A percentile compares a stretch with the other conserved stretches of the same genome.
Conservation (phyloP, 1,284 basidiomycete genomes). For the Phaffia rhodozyma region DNA sequence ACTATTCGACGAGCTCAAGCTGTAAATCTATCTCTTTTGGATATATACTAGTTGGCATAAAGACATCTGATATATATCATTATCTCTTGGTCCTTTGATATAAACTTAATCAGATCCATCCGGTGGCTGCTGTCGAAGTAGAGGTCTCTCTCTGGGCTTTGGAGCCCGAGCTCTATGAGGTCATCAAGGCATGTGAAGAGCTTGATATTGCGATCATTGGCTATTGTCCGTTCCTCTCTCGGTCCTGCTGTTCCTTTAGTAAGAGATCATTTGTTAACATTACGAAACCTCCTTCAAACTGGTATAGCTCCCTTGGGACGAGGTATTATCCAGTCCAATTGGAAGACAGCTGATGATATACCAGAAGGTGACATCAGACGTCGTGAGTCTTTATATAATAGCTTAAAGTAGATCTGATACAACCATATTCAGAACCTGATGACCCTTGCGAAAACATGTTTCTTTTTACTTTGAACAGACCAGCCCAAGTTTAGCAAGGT, state of each 20-base stretch:
- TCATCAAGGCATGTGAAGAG: constrained; percentile 36
- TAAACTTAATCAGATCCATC: constrained; percentile 34
- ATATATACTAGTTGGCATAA: too few relatives aligned
- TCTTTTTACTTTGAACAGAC: constrained; percentile 19
- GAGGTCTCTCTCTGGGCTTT: constrained; percentile 45
- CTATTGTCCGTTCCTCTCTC: constrained; percentile 36
- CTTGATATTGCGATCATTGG: constrained; percentile 44
- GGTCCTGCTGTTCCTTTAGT: background rate
- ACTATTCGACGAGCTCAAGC: constrained; percentile 20
- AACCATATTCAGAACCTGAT: background rate
- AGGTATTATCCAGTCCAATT: constrained; percentile 47
- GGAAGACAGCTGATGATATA: constrained; percentile 43
- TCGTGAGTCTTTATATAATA: background rate
- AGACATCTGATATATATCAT: background rate
- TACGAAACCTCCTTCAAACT: background rate
- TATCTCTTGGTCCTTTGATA: constrained; percentile 8
- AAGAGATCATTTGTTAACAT: background rate
- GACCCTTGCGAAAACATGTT: constrained; percentile 25
- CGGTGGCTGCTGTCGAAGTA: constrained; percentile 44
- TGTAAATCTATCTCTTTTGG: constrained; percentile 6
- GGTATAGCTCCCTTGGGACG: constrained; percentile 43
- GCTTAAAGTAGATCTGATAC: too few relatives aligned
- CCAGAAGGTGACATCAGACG: constrained; percentile 32
- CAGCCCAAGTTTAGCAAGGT: constrained; percentile 30
- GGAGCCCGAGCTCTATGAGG: constrained; percentile 38